Percentiles rank a stretch among this genome's conserved stretches.
Conservation (phyloP, 129 eudicot genomes). For the Pittosporum tobira region DNA sequence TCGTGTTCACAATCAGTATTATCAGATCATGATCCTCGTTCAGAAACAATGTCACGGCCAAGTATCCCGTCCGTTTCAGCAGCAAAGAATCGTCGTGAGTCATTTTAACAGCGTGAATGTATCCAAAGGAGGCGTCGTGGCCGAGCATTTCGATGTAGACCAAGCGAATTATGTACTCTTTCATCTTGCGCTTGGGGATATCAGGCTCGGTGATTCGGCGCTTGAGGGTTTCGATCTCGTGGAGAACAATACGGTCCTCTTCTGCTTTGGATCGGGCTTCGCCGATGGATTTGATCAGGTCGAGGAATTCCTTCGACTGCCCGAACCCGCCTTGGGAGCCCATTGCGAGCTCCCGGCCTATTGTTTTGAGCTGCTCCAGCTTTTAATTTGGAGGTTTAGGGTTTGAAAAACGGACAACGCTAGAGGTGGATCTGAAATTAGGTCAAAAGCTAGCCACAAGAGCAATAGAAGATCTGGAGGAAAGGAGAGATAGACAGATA, state of each 20-base stretch:
- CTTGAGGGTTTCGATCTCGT: slow-evolving; percentile 82
- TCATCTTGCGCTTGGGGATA: slow-evolving; percentile 79
- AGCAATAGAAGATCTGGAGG: slow-evolving; percentile 5
- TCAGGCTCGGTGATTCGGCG: slow-evolving; percentile 59
- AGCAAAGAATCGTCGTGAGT: slow-evolving; percentile 69
- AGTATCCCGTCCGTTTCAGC: slow-evolving; percentile 75
- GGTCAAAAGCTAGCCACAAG: neutral
- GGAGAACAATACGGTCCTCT: slow-evolving; percentile 80
- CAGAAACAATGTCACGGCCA: slow-evolving; percentile 85
- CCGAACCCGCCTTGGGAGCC: slow-evolving; percentile 90
- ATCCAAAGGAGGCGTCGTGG: slow-evolving; percentile 88
- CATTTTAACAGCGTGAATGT: slow-evolving; percentile 96
- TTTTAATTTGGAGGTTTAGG: slow-evolving; percentile 18
- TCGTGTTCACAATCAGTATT: slow-evolving; percentile 89
- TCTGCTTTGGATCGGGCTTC: slow-evolving; percentile 96
- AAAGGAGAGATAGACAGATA: neutral
- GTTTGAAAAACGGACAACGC: neutral
- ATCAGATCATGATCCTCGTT: slow-evolving; percentile 97
- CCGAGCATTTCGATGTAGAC: slow-evolving; percentile 96
- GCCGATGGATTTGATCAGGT: slow-evolving; percentile 90
- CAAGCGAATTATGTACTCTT: slow-evolving; percentile 78
- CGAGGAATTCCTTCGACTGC: slow-evolving; percentile 90
- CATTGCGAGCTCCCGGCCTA: slow-evolving; percentile 99
- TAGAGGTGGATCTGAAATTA: slow-evolving; percentile 2
- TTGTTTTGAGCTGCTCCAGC: slow-evolving; percentile 91